Conservation (phyloP, 306 rosid species). For the Inga laurina region DNA sequence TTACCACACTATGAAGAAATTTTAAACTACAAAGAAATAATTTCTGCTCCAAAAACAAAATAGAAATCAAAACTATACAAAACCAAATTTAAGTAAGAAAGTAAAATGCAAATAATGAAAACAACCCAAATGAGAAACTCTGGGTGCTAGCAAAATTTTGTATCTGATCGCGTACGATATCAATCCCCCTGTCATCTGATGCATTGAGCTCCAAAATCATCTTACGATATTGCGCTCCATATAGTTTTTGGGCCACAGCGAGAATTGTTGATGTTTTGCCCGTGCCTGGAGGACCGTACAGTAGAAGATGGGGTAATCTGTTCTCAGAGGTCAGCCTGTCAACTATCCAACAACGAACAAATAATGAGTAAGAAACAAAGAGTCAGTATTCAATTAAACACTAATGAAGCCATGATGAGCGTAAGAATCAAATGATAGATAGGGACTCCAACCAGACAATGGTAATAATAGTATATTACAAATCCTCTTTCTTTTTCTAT, state of each 20-base stretch:
- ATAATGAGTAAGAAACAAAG: not conserved
- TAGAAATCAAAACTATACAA: not conserved
- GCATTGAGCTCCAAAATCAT: slow-evolving; percentile 97
- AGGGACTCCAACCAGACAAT: not conserved
- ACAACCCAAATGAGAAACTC: slow-evolving; percentile 90
- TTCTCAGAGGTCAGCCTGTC: slow-evolving; percentile 88
- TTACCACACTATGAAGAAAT: not conserved
- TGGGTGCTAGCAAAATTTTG: slow-evolving; percentile 96
- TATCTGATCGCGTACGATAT: slow-evolving; percentile 90
- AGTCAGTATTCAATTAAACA: not conserved
- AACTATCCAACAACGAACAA: slow-evolving; percentile 48
- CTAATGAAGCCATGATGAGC: not conserved
- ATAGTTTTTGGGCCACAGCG: slow-evolving; percentile 86
- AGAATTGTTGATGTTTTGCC: slow-evolving; percentile 97
- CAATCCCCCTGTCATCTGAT: slow-evolving; percentile 94
- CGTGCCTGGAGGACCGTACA: slow-evolving; percentile 97
- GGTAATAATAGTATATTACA: not conserved
- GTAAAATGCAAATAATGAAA: slow-evolving; percentile 12
- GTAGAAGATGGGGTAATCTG: slow-evolving; percentile 86
- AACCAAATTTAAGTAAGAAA: not conserved
- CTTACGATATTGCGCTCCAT: slow-evolving; percentile 68
- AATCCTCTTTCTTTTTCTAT: slow-evolving; percentile 1
- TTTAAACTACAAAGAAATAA: not conserved
- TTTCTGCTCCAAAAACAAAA: not conserved
- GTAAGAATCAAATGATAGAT: not conserved